Evolutionary conservation across 2,329 filamentous ascomycete genomes (phyloP).

Genomic region (Kalaharituber pfeilii): DNA sequence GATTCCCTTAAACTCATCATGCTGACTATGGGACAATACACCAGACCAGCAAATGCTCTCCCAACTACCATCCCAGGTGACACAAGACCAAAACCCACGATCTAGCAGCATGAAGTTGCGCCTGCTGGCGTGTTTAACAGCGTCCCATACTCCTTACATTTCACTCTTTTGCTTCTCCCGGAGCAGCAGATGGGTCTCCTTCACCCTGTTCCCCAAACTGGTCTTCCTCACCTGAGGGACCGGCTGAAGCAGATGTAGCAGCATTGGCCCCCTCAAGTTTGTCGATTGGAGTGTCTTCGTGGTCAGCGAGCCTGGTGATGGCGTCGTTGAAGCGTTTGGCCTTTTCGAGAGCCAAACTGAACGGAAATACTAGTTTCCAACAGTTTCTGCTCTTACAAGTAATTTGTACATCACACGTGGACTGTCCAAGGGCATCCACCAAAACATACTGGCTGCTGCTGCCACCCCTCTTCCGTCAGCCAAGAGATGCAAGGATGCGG

Average conservation of each 20-base stretch:
- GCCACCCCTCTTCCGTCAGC: too few species aligned
- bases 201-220: slow-evolving; percentile 28
- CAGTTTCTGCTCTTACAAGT: too few species aligned
- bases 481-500: too few species aligned
- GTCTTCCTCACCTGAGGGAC: slow-evolving; percentile 27
- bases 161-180: slow-evolving; percentile 63
- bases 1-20: slow-evolving; percentile 86
- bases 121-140: slow-evolving; percentile 67
- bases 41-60: too few species aligned
- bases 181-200: slow-evolving; percentile 36
- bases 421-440: too few species aligned
- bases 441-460: too few species aligned
- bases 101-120: slow-evolving; percentile 80
- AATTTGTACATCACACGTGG: too few species aligned
- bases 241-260: slow-evolving; percentile 25
- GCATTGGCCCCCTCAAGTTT: slow-evolving; percentile 44
- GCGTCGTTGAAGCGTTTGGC: slow-evolving; percentile 68
- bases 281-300: slow-evolving; percentile 72
- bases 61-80: too few species aligned
- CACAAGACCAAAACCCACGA: too few species aligned
- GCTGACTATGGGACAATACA: slow-evolving; percentile 44
- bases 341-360: slow-evolving; percentile 65
- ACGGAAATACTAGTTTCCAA: too few species aligned
- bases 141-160: slow-evolving; percentile 92
- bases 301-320: slow-evolving; percentile 85